These are phyloP conservation scores for Rubia balearica DNA, from an alignment of 305 asterid species.

Conservation along the genomic window DNA sequence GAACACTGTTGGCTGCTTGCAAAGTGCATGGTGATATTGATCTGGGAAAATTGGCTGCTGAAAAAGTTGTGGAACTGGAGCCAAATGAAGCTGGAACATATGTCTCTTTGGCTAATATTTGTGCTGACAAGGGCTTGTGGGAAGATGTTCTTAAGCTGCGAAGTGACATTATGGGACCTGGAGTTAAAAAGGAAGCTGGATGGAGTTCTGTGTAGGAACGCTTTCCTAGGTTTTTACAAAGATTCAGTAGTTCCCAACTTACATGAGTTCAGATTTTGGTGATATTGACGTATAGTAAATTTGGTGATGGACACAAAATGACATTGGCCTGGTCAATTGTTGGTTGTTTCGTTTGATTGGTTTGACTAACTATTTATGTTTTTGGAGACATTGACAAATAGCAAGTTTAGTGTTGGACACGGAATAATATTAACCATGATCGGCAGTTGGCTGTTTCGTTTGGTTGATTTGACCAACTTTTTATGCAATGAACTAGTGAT, in stretches of 20 bases:
- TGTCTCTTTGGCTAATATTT: conserved; percentile 55
- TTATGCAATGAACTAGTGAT: too few relatives aligned
- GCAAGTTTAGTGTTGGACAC: too few relatives aligned
- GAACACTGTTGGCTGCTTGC: conserved; percentile 73
- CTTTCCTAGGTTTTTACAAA: background rate
- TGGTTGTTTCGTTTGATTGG: too few relatives aligned
- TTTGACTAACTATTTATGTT: too few relatives aligned
- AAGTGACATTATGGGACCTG: conserved; percentile 41
- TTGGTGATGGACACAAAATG: too few relatives aligned
- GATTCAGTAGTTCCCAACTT: background rate
- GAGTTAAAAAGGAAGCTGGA: conserved; percentile 52
- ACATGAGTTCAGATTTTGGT: background rate
- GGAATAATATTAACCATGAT: too few relatives aligned
- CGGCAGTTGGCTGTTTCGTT: too few relatives aligned
- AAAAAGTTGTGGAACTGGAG: conserved; percentile 48
- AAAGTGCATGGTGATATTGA: conserved; percentile 51
- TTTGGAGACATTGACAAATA: too few relatives aligned
- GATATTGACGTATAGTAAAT: too few relatives aligned
- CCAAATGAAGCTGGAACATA: conserved; percentile 51
- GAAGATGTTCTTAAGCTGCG: conserved; percentile 48
- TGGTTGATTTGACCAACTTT: too few relatives aligned
- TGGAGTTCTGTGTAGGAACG: conserved; percentile 55
- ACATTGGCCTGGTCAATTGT: too few relatives aligned
- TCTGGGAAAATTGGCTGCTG: conserved; percentile 60
- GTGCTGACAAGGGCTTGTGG: conserved; percentile 77